Base-by-base conservation (phyloP, 306 rosid genomes). In the Pyrus bretschneideri region DNA sequence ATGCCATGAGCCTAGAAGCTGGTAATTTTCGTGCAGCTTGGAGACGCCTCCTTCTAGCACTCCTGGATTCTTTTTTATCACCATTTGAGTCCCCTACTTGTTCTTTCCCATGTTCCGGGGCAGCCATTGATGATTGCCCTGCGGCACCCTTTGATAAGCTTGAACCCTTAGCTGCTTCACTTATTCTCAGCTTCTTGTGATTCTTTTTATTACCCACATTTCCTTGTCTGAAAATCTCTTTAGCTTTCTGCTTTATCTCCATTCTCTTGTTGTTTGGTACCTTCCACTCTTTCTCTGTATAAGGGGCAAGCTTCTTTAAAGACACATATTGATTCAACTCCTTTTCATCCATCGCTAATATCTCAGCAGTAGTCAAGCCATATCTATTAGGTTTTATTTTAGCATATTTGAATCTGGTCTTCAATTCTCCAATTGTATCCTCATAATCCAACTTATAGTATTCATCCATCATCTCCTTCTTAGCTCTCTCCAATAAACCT, bases 351-450 rank as follows among this genome's bases (percentile, higher is more conserved):
- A 91, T 25, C 76, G 72, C 4, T 52, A 90, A 68, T 70, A 95
- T 67, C 82, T 92, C 97, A 5, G 81, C 58, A 67, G 88, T 33
- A 68, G 70, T 82, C 79, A 95, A 75, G 57, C 99, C 99, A 75
- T 77, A 92, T 65, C 90, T 84, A 77, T 81, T 88, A 23, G 93
- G 84, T 73, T 79, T 88, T 72, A 86, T 90, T 82, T 95, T 95
- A 18, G 96, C 88, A 67, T 95, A 92, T 90, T 88, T 90, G 85
- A 95, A 95, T 82, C 99, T 82, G 11, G 99, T 91, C 84, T 90
- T 95, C 85, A 95, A 71, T 78, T 95, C 99, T 55, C 92, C 97
- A 75, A 95, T 84, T 38, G 96, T 83, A 82, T 87, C 97, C 85
- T 95, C 99, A 9, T 89, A 92, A 81, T 95, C 97, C 79, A 95